Evolutionary conservation across 1,284 basidiomycete species (phyloP).

Genomic region (Microbotryum silenes-acaulis): DNA sequence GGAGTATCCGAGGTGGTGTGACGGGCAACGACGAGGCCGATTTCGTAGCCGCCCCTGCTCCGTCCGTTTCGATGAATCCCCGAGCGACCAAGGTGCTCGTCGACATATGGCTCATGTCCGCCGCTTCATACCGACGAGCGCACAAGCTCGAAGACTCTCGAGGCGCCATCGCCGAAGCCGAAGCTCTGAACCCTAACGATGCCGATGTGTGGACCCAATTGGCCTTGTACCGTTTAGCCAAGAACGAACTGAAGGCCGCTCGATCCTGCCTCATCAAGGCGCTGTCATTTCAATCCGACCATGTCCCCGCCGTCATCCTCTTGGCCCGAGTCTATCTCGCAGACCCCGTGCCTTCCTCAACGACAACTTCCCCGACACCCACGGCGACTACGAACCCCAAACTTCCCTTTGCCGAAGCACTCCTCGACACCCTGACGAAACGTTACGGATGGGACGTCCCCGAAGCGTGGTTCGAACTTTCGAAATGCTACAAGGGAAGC

Average conservation of each 20-base stretch:
- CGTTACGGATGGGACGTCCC: constrained; percentile 70
- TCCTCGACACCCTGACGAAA: constrained; percentile 45
- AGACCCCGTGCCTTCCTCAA: constrained; percentile 21
- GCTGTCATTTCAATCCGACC: constrained; percentile 47
- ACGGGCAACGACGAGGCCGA: constrained; percentile 41
- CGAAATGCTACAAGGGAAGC: constrained; percentile 68
- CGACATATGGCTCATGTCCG: constrained; percentile 85
- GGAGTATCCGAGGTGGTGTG: constrained; percentile 1
- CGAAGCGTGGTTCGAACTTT: constrained; percentile 86
- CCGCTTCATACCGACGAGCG: constrained; percentile 82
- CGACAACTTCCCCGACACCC: constrained; percentile 59
- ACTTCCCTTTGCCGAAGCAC: constrained; percentile 38
- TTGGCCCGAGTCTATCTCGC: constrained; percentile 65
- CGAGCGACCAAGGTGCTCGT: constrained; percentile 66
- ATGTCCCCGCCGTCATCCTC: constrained; percentile 66
- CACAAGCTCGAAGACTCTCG: constrained; percentile 83
- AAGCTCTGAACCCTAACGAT: constrained; percentile 71
- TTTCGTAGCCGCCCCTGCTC: constrained; percentile 39
- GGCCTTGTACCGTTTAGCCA: constrained; percentile 5
- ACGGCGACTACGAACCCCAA: constrained; percentile 56
- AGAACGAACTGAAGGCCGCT: constrained; percentile 17
- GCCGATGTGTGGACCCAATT: constrained; percentile 74
- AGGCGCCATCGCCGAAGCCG: constrained; percentile 90
- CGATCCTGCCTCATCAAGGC: constrained; percentile 17
- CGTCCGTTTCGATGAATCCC: constrained; percentile 34